These are phyloP conservation scores for Monilinia aucupariae DNA, from an alignment of 2,329 filamentous ascomycete genomes.

Conservation along the genomic window DNA sequence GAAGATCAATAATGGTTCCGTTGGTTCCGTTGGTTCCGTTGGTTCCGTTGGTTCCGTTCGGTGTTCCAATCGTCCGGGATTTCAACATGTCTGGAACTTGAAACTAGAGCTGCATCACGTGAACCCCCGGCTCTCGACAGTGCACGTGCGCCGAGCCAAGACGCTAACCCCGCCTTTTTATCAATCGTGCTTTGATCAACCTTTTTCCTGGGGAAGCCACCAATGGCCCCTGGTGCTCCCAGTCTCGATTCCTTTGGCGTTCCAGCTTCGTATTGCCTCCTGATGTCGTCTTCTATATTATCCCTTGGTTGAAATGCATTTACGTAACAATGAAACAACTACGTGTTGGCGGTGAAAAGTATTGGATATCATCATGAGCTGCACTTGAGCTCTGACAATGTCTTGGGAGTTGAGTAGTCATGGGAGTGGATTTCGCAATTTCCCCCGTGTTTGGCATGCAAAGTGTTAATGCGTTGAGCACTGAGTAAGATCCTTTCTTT, in stretches of 20 bases:
- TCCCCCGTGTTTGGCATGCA: slow-evolving; percentile 9
- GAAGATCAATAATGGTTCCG: background rate
- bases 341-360: slow-evolving; percentile 10
- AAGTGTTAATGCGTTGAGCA: slow-evolving; percentile 7
- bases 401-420: slow-evolving; percentile 10
- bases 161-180: slow-evolving; percentile 13
- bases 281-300: slow-evolving; percentile 1
- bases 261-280: slow-evolving; percentile 1
- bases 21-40: background rate
- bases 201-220: slow-evolving; percentile 11
- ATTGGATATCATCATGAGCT: slow-evolving; percentile 12
- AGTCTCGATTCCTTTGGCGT: slow-evolving; percentile 8
- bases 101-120: background rate
- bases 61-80: background rate
- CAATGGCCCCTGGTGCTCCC: slow-evolving; percentile 4
- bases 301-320: slow-evolving; percentile 3
- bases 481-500: background rate
- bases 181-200: slow-evolving; percentile 6
- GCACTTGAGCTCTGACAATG: slow-evolving; percentile 15
- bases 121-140: background rate
- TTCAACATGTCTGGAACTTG: background rate
- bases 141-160: background rate
- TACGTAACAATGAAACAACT: slow-evolving; percentile 17
- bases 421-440: slow-evolving; percentile 11
- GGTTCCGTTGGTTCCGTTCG: background rate